Evolutionary conservation across 768 basidiomycete genomes (phyloP).

Genomic region (Termitomyces sp.): DNA sequence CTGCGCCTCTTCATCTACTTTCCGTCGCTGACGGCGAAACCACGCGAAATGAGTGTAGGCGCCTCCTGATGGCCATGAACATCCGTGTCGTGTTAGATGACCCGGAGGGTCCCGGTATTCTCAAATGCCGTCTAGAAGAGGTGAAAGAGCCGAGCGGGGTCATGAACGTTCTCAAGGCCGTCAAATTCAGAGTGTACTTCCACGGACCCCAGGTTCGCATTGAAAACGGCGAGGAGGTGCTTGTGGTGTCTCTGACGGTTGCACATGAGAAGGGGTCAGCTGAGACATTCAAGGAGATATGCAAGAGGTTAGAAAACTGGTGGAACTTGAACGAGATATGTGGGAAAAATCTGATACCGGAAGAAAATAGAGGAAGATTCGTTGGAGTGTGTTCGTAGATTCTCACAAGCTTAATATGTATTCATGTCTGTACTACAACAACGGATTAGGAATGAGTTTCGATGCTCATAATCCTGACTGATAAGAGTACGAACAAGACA

Average conservation of each 20-base stretch:
- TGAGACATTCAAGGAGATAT: slow-evolving; percentile 75
- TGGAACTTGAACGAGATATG: slow-evolving; percentile 56
- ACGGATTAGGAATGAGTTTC: neutral
- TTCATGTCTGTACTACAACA: neutral
- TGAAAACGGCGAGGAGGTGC: slow-evolving; percentile 37
- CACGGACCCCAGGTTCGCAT: slow-evolving; percentile 25
- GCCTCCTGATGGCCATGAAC: slow-evolving; percentile 66
- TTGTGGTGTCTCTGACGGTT: slow-evolving; percentile 52
- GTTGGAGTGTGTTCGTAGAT: neutral
- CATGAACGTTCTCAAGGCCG: slow-evolving; percentile 55
- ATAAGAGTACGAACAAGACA: neutral
- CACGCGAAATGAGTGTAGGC: slow-evolving; percentile 69
- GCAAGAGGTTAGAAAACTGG: slow-evolving; percentile 52
- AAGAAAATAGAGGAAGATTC: neutral
- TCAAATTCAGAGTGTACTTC: slow-evolving; percentile 82
- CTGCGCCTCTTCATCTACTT: slow-evolving; percentile 49
- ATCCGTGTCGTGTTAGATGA: slow-evolving; percentile 63
- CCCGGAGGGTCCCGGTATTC: slow-evolving; percentile 53
- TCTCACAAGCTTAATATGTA: neutral
- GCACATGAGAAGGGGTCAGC: slow-evolving; percentile 85
- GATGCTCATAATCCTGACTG: neutral
- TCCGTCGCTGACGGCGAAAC: slow-evolving; percentile 55
- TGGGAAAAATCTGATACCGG: neutral
- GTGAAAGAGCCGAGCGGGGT: slow-evolving; percentile 48
- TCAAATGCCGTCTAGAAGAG: slow-evolving; percentile 78